Conservation (phyloP, 164 flowering plant genomes). For the Saururus chinensis region DNA sequence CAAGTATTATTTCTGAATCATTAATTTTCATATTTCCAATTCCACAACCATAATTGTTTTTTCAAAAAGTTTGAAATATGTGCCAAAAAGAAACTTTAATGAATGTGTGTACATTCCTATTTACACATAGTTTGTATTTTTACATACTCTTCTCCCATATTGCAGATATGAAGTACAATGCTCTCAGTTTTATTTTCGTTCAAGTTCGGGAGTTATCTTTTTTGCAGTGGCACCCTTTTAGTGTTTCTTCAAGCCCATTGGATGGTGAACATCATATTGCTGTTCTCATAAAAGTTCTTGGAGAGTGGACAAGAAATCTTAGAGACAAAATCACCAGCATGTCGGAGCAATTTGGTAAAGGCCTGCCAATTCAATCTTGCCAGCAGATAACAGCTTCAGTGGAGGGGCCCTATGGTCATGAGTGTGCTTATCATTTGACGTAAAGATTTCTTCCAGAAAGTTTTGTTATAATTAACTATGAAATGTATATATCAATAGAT, state of each 20-base stretch:
- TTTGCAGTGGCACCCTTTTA: constrained; percentile 96
- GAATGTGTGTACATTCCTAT: too few relatives aligned
- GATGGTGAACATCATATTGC: constrained; percentile 68
- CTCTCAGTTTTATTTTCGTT: constrained; percentile 74
- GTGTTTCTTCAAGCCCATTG: constrained; percentile 93
- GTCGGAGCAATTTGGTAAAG: constrained; percentile 17
- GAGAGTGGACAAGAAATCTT: constrained; percentile 72
- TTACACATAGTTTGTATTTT: neutral
- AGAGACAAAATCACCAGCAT: constrained; percentile 25
- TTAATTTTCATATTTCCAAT: neutral
- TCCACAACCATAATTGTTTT: neutral
- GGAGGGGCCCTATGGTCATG: constrained; percentile 96
- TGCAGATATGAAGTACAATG: constrained; percentile 70
- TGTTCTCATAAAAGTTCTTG: constrained; percentile 83
- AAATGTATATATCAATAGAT: neutral
- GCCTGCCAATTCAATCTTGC: constrained; percentile 15
- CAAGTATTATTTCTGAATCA: constrained; percentile 27
- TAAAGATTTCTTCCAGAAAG: constrained; percentile 15
- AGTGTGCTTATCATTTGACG: constrained; percentile 72
- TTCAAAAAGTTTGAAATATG: too few relatives aligned
- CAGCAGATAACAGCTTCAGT: constrained; percentile 54
- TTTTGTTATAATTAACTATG: neutral
- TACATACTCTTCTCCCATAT: neutral
- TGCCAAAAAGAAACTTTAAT: too few relatives aligned
- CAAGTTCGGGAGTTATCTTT: constrained; percentile 74